These are phyloP conservation scores for Chloranthus sessilifolius DNA, from an alignment of 164 flowering plant species.

Conservation along the genomic window DNA sequence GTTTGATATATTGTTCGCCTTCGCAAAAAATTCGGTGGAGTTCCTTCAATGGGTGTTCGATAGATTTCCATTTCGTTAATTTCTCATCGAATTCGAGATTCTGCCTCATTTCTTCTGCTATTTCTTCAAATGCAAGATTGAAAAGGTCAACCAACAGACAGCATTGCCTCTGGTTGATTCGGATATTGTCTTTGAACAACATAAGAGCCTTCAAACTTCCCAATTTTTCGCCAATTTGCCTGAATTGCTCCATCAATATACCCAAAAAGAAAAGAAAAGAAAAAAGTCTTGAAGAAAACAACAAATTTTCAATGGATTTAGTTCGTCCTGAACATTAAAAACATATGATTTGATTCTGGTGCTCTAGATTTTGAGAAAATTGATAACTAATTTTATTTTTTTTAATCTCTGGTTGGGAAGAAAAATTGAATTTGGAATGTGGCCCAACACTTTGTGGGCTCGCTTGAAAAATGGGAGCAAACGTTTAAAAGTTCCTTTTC, in stretches of 20 bases:
- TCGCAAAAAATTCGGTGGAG: constrained; percentile 56
- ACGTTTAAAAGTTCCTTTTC: too few relatives aligned
- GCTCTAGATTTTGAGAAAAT: too few relatives aligned
- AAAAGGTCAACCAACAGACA: constrained; percentile 51
- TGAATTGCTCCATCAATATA: constrained; percentile 77
- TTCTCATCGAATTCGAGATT: constrained; percentile 61
- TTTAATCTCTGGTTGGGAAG: too few relatives aligned
- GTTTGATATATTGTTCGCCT: constrained; percentile 52
- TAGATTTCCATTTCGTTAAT: constrained; percentile 65
- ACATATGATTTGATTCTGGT: too few relatives aligned
- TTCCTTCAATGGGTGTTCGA: constrained; percentile 69
- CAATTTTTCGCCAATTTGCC: constrained; percentile 67
- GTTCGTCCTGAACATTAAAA: too few relatives aligned
- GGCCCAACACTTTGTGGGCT: too few relatives aligned
- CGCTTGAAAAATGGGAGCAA: too few relatives aligned
- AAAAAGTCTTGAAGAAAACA: too few relatives aligned
- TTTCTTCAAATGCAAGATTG: constrained; percentile 37
- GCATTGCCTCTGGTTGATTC: constrained; percentile 58
- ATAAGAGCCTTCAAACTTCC: constrained; percentile 74
- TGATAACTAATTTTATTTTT: too few relatives aligned
- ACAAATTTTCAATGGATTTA: too few relatives aligned
- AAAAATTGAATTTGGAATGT: too few relatives aligned
- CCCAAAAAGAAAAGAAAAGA: too few relatives aligned
- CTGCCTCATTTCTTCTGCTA: constrained; percentile 49
- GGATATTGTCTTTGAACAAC: constrained; percentile 55